Percentiles rank a stretch among this genome's conserved stretches.
These are phyloP conservation scores for Haberlea rhodopensis DNA, from an alignment of 257 asterid genomes.

Conservation along the genomic window DNA sequence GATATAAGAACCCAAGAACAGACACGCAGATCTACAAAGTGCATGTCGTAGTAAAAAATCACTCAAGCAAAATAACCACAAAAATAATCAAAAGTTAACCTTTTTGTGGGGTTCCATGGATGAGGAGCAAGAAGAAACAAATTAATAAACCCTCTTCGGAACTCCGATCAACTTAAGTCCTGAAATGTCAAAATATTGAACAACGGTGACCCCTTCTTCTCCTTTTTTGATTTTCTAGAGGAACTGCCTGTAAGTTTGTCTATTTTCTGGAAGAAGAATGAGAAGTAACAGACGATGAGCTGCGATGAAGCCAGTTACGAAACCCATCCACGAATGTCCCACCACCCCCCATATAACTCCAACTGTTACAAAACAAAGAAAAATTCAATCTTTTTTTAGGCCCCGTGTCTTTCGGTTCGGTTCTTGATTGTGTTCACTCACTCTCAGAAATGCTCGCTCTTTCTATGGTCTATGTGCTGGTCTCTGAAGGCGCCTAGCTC, in stretches of 20 bases:
- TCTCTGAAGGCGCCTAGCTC: no score
- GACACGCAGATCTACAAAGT: background rate
- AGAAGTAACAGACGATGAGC: background rate
- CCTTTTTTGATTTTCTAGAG: no score
- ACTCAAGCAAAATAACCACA: no score
- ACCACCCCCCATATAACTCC: background rate
- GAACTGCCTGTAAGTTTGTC: background rate
- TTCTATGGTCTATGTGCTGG: background rate
- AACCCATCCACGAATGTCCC: background rate
- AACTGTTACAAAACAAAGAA: background rate
- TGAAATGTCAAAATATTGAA: background rate
- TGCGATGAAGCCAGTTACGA: background rate
- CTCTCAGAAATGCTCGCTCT: background rate
- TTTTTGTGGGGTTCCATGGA: background rate
- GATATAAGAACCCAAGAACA: background rate
- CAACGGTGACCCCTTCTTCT: background rate
- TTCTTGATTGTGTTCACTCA: background rate
- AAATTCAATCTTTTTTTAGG: background rate
- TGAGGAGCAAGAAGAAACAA: background rate
- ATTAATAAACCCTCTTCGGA: background rate
- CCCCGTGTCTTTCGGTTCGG: background rate
- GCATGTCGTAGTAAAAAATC: background rate
- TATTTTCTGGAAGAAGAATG: background rate
- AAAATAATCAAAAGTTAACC: background rate
- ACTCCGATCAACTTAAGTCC: background rate